Conservation (phyloP, 1,139 yeast species). For the Scheffersomyces parashehatae region DNA sequence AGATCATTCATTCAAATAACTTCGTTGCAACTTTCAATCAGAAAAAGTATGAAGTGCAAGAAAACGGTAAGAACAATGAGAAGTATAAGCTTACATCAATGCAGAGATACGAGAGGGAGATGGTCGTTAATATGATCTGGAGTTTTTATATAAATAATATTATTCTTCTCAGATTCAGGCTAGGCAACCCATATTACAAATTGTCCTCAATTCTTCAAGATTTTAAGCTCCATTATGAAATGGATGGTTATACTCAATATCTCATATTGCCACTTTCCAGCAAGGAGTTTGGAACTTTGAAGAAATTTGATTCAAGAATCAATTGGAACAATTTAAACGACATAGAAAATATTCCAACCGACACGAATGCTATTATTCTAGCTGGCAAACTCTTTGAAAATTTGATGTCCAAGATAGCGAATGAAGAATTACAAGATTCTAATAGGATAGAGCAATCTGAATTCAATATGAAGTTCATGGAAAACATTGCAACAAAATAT, state of each 20-base stretch:
- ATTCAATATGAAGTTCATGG: background rate
- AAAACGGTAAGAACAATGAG: background rate
- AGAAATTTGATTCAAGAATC: background rate
- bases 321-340: background rate
- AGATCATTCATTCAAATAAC: conserved; percentile 25
- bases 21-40: conserved; percentile 19
- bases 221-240: background rate
- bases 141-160: conserved; percentile 34
- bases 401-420: background rate
- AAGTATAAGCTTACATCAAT: conserved; percentile 13
- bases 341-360: conserved; percentile 4
- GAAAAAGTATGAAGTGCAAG: conserved; percentile 1
- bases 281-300: background rate
- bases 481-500: background rate
- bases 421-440: background rate
- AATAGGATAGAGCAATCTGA: background rate
- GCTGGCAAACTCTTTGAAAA: conserved; percentile 2
- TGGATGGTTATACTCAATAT: background rate
- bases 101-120: conserved; percentile 38
- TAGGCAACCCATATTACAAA: conserved; percentile 40
- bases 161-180: conserved; percentile 32
- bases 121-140: conserved; percentile 43
- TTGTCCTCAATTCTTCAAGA: conserved; percentile 10
- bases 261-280: background rate
- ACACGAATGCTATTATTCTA: conserved; percentile 4